These are phyloP conservation scores for Dactylellina parvicollis DNA, from an alignment of 2,329 filamentous ascomycete species.

Conservation along the genomic window DNA sequence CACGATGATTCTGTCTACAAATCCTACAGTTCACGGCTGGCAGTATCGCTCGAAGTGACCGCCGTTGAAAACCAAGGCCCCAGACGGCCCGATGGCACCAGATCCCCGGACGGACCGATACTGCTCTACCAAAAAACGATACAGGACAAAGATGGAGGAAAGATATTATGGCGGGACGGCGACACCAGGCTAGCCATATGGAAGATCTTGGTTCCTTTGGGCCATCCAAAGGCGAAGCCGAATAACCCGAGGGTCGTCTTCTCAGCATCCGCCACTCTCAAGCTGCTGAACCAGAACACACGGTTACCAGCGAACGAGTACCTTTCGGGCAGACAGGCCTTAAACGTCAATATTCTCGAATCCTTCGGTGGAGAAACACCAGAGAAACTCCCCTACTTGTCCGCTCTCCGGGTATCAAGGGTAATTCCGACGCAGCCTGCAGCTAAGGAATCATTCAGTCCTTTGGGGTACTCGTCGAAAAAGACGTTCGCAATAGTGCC, in stretches of 20 bases:
- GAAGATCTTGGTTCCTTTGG: slow-evolving; percentile 58
- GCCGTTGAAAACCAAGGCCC: slow-evolving; percentile 69
- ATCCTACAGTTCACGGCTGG: slow-evolving; percentile 71
- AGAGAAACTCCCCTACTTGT: slow-evolving; percentile 73
- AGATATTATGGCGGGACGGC: slow-evolving; percentile 57
- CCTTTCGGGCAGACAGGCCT: slow-evolving; percentile 74
- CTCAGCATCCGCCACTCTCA: slow-evolving; percentile 69
- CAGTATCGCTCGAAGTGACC: slow-evolving; percentile 73
- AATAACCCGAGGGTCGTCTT: slow-evolving; percentile 59
- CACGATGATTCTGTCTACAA: slow-evolving; percentile 69
- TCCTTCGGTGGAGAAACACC: slow-evolving; percentile 75
- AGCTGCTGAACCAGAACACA: slow-evolving; percentile 63
- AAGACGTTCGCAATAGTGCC: slow-evolving; percentile 73
- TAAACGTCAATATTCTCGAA: slow-evolving; percentile 79
- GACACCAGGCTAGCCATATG: slow-evolving; percentile 57
- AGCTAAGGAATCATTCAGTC: slow-evolving; percentile 70
- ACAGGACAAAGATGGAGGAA: slow-evolving; percentile 58
- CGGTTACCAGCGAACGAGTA: slow-evolving; percentile 69
- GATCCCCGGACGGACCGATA: slow-evolving; percentile 61
- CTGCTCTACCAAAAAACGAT: slow-evolving; percentile 57
- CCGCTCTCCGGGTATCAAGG: slow-evolving; percentile 77
- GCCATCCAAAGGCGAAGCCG: slow-evolving; percentile 57
- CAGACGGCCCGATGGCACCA: slow-evolving; percentile 61
- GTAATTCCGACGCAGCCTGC: slow-evolving; percentile 74
- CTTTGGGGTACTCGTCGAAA: slow-evolving; percentile 72